Conservation (phyloP, 805 yeast genomes). For the Kodamaea kaohsiungensis region DNA sequence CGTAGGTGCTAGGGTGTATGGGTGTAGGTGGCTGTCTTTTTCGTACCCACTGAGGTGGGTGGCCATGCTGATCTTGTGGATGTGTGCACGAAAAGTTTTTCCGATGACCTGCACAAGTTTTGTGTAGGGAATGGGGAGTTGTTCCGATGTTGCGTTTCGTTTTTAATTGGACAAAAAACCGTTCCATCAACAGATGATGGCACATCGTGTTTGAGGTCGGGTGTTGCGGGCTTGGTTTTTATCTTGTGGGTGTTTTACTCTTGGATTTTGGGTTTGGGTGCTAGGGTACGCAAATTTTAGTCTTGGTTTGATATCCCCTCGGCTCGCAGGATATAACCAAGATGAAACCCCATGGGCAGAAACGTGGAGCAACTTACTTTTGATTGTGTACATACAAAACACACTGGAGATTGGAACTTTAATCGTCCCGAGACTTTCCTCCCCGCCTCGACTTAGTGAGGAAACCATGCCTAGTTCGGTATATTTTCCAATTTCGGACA, state of each 20-base stretch:
- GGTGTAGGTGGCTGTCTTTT: too few relatives aligned
- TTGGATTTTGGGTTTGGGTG: too few relatives aligned
- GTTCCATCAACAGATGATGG: not conserved
- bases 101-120: constrained; percentile 5
- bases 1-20: not conserved
- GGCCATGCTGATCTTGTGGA: not conserved
- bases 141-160: not conserved
- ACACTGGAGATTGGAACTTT: not conserved
- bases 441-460: not conserved
- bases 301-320: not conserved
- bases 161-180: not conserved
- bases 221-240: not conserved
- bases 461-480: not conserved
- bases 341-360: not conserved
- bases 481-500: not conserved
- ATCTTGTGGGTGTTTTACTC: not conserved
- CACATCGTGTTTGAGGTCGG: not conserved
- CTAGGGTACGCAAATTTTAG: not conserved
- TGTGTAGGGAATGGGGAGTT: not conserved
- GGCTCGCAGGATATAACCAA: not conserved
- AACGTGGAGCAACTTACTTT: not conserved
- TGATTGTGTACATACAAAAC: not conserved
- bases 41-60: too few relatives aligned
- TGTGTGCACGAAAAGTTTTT: constrained; percentile 6
- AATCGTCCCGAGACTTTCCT: not conserved